Percentiles rank a stretch among this genome's conserved stretches.
Conservation (phyloP, 2,329 filamentous ascomycete species). For the Cladophialophora bantiana region DNA sequence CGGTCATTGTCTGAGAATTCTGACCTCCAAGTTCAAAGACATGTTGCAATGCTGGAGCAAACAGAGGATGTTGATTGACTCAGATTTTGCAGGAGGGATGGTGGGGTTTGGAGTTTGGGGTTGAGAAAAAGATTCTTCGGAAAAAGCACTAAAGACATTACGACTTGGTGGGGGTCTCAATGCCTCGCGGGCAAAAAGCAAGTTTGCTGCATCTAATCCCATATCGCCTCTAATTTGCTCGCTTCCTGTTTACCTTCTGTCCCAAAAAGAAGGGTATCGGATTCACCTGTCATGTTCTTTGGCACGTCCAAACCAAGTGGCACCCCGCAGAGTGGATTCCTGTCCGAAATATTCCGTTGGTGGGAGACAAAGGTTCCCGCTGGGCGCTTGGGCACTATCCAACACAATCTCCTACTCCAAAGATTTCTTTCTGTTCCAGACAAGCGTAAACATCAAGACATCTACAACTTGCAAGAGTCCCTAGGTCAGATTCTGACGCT, state of each 20-base stretch:
- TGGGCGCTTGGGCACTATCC: not conserved
- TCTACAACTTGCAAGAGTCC: not conserved
- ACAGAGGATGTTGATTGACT: conserved; percentile 32
- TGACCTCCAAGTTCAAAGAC: conserved; percentile 4
- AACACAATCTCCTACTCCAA: not conserved
- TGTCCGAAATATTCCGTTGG: not conserved
- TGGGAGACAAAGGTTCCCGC: not conserved
- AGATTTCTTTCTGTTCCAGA: not conserved
- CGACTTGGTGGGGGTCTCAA: not conserved
- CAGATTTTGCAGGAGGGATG: not conserved
- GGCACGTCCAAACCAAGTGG: not conserved
- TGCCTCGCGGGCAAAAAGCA: not conserved
- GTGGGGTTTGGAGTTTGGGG: conserved; percentile 5
- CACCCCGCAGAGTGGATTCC: not conserved
- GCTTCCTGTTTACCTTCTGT: not conserved
- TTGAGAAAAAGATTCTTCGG: conserved; percentile 1
- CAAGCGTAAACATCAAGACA: not conserved
- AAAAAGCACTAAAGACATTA: not conserved
- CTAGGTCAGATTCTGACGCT: not conserved
- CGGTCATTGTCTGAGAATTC: not conserved
- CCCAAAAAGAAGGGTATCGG: not conserved
- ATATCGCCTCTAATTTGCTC: not conserved
- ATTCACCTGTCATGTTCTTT: not conserved
- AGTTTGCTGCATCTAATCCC: not conserved
- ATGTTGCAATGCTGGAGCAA: not conserved